A percentile compares a stretch with the other conserved stretches of the same genome.
Evolutionary conservation across 345 rosid genomes (phyloP).

Genomic region (Aethionema arabicum): DNA sequence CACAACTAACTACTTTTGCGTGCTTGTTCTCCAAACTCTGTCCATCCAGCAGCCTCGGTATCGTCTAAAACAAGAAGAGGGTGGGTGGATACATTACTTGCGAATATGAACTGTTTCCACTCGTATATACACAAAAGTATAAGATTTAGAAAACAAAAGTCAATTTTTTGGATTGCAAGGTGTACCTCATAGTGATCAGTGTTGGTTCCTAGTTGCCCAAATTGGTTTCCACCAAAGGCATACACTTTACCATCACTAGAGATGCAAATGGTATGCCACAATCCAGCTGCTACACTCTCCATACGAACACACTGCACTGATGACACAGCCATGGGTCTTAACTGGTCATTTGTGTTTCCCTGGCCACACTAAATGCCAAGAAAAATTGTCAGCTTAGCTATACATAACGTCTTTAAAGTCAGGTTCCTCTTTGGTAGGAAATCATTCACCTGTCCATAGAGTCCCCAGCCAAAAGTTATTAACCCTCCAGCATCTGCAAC

Average conservation of each 20-base stretch:
- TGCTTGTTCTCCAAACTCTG: slow-evolving; percentile 52
- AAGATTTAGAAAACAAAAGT: neutral
- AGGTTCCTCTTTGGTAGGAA: neutral
- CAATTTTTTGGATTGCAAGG: neutral
- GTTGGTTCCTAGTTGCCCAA: slow-evolving; percentile 84
- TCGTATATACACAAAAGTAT: neutral
- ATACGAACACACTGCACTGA: slow-evolving; percentile 49
- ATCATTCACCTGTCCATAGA: slow-evolving; percentile 70
- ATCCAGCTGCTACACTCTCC: slow-evolving; percentile 63
- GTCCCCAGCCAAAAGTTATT: slow-evolving; percentile 90
- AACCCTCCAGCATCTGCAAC: slow-evolving; percentile 68
- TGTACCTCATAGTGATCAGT: slow-evolving; percentile 73
- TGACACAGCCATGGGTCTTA: slow-evolving; percentile 65
- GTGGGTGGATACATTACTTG: neutral
- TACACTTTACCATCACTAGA: slow-evolving; percentile 62
- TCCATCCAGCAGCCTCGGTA: slow-evolving; percentile 65
- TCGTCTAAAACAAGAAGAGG: slow-evolving; percentile 40
- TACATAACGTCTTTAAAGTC: neutral
- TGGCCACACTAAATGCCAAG: slow-evolving; percentile 66
- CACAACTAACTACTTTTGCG: slow-evolving; percentile 61
- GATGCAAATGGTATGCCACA: slow-evolving; percentile 83
- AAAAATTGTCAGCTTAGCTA: slow-evolving; percentile 1
- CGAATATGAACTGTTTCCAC: slow-evolving; percentile 8
- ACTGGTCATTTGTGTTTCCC: slow-evolving; percentile 64
- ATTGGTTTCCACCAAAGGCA: slow-evolving; percentile 87